phyloP scores from a whole-genome alignment of 805 yeast genomes.

The Spathaspora girioi region DNA sequence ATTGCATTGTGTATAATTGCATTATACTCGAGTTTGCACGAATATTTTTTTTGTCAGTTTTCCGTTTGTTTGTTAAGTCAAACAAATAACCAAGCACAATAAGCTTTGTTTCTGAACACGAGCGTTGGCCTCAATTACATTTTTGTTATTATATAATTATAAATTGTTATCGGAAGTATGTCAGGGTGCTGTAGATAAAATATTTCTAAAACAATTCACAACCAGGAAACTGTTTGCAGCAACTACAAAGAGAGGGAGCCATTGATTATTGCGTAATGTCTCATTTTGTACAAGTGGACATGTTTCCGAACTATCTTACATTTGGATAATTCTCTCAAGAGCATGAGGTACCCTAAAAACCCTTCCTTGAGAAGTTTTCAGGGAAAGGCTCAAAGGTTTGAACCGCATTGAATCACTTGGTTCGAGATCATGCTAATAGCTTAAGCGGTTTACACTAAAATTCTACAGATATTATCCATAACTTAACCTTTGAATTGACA shows the following conservation, averaged over 20 bases:
- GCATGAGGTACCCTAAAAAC: no score
- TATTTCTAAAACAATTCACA: not conserved
- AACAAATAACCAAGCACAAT: not conserved
- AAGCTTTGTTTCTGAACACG: not conserved
- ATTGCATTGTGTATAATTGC: not conserved
- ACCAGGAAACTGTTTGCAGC: not conserved
- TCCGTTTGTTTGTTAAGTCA: not conserved
- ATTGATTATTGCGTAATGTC: not conserved
- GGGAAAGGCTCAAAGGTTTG: no score
- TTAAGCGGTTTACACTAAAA: not conserved
- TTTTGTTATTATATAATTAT: not conserved
- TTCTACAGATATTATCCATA: not conserved
- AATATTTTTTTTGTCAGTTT: not conserved
- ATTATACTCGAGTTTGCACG: not conserved
- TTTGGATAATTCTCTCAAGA: no score
- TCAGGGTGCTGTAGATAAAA: not conserved
- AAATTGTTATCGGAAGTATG: not conserved
- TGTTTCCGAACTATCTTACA: not conserved
- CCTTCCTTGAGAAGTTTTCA: no score
- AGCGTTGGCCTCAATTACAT: not conserved
- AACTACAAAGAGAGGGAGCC: not conserved
- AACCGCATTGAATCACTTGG: no score
- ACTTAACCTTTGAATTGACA: not conserved
- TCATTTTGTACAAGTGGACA: not conserved
- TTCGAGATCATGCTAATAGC: not conserved